Evolutionary conservation across 2,329 filamentous ascomycete genomes (phyloP).

Genomic region (Penicillium verrucosum): DNA sequence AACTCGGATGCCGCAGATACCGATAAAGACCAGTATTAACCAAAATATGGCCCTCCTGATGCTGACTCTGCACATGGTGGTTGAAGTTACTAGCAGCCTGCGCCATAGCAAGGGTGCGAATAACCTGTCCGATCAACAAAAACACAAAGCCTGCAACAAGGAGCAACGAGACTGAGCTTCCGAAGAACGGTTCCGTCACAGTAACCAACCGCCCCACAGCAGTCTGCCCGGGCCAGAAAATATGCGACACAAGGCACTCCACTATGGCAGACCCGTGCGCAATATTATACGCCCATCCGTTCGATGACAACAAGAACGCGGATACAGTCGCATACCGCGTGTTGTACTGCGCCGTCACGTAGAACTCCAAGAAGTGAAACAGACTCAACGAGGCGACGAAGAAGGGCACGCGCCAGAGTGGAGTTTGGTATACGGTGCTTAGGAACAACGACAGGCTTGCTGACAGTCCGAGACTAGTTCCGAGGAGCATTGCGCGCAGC

Average conservation of each 20-base stretch:
- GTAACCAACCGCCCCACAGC: constrained; percentile 44
- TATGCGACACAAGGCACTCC: constrained; percentile 59
- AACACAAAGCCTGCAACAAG: constrained; percentile 59
- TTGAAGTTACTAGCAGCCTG: constrained; percentile 91
- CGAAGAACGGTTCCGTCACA: constrained; percentile 36
- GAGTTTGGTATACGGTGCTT: constrained; percentile 28
- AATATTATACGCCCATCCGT: constrained; percentile 78
- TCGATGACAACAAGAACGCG: constrained; percentile 79
- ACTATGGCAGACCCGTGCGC: constrained; percentile 72
- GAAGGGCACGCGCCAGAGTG: constrained; percentile 58
- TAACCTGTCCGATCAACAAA: constrained; percentile 67
- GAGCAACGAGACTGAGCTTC: constrained; percentile 28
- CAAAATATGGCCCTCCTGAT: constrained; percentile 70
- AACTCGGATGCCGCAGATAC: constrained; percentile 77
- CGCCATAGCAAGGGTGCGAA: constrained; percentile 80
- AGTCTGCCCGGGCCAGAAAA: constrained; percentile 22
- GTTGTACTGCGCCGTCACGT: constrained; percentile 81
- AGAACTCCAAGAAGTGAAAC: constrained; percentile 98
- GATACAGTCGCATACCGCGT: constrained; percentile 66
- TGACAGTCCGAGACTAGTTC: constrained; percentile 40
- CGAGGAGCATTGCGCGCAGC: constrained; percentile 45
- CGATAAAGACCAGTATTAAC: constrained; percentile 80
- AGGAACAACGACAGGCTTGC: constrained; percentile 29
- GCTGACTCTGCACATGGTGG: constrained; percentile 70
- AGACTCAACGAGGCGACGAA: constrained; percentile 60